Conservation (phyloP, 306 rosid genomes). For the Acacia crassicarpa region DNA sequence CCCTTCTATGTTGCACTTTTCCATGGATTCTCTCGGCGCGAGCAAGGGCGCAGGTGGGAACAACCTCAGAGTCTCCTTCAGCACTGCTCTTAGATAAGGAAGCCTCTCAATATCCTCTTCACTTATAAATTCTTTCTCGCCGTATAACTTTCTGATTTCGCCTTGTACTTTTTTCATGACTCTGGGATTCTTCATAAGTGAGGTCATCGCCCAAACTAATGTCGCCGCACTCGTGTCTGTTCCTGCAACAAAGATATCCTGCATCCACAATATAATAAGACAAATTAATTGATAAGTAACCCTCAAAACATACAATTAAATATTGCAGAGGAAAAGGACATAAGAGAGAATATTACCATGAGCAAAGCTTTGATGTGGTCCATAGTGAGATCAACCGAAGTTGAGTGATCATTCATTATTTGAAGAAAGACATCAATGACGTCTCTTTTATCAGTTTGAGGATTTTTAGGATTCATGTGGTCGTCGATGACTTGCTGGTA, state of each 20-base stretch:
- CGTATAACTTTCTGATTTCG: constrained; percentile 18
- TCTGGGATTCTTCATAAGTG: constrained; percentile 29
- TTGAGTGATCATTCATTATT: constrained; percentile 2
- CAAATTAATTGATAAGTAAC: neutral
- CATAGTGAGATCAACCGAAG: constrained; percentile 35
- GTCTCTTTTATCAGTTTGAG: constrained; percentile 8
- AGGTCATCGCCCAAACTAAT: constrained; percentile 36
- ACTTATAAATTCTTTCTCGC: constrained; percentile 25
- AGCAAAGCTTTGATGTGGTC: constrained; percentile 41
- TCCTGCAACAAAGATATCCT: constrained; percentile 44
- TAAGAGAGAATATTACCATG: constrained; percentile 9
- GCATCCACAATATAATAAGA: neutral
- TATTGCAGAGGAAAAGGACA: too few relatives aligned
- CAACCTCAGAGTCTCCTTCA: constrained; percentile 40
- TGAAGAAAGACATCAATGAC: constrained; percentile 34
- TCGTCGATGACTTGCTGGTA: constrained; percentile 47
- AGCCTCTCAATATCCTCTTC: constrained; percentile 41
- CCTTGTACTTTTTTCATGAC: constrained; percentile 31
- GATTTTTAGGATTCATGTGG: constrained; percentile 14
- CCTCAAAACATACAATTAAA: neutral
- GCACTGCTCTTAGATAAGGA: constrained; percentile 32
- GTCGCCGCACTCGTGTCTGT: constrained; percentile 32
- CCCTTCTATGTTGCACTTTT: constrained; percentile 27
- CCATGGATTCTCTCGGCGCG: constrained; percentile 35
- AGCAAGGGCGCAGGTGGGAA: constrained; percentile 42